Evolutionary conservation across 257 asterid genomes (phyloP).

Genomic region (Verbena officinalis): DNA sequence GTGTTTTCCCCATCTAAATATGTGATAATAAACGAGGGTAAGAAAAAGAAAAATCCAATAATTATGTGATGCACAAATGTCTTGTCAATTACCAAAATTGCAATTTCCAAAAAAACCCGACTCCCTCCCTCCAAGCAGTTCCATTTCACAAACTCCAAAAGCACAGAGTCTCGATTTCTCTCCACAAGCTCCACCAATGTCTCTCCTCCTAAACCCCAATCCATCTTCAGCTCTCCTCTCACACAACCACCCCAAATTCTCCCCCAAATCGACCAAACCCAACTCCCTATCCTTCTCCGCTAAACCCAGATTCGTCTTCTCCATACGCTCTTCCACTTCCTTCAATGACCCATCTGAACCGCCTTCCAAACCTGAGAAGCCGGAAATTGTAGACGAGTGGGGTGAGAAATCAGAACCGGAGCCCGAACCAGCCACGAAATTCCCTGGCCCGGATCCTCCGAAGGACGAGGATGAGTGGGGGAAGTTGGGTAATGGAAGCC

Average conservation of each 20-base stretch:
- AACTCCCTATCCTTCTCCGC: constrained; percentile 29
- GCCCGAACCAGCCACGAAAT: constrained; percentile 48
- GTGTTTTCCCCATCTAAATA: no score
- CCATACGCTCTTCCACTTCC: constrained; percentile 36
- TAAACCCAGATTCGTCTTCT: constrained; percentile 34
- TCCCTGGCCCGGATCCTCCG: constrained; percentile 69
- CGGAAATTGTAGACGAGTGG: constrained; percentile 68
- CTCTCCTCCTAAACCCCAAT: constrained; percentile 42
- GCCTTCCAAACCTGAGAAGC: constrained; percentile 33
- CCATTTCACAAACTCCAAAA: not conserved
- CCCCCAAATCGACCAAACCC: constrained; percentile 32
- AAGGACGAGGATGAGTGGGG: constrained; percentile 78
- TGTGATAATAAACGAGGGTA: not conserved
- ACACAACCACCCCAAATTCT: constrained; percentile 6
- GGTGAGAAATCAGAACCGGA: constrained; percentile 76
- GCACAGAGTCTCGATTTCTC: not conserved
- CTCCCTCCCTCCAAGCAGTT: not conserved
- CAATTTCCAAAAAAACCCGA: not conserved
- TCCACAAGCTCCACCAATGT: constrained; percentile 31
- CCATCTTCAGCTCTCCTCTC: constrained; percentile 30
- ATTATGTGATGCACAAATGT: not conserved
- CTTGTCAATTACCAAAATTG: not conserved
- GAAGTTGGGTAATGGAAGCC: constrained; percentile 49
- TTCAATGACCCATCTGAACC: constrained; percentile 35
- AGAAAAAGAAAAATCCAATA: not conserved